Base-by-base conservation (phyloP, 129 eudicot species). In the Lactuca sativa region DNA sequence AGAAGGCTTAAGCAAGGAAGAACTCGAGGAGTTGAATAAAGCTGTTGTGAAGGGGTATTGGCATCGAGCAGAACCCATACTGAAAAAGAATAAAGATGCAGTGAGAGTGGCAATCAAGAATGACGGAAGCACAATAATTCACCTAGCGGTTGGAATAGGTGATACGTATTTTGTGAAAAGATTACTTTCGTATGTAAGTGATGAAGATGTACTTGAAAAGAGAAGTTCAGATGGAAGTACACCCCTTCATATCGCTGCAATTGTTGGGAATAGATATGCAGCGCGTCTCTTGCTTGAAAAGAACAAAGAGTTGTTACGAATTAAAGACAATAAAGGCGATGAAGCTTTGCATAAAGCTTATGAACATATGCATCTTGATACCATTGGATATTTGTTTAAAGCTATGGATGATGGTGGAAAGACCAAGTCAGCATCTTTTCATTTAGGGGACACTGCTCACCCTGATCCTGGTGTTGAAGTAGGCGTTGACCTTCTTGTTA, bases 221-320 rank as follows among this genome's bases (percentile, higher is more conserved):
- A 11, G 32, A 64, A 18, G 15, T 43, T 64, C 56, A 11, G 69
- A 64, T 44, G 69, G 69, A 49, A 31, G 69, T 33, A 63, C 68
- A 36, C 52, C 68, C 2, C 54, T 63, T 3, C 68, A 63, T 33
- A 16, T 63, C 16, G 68, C 68, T 1, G 68, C 68, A 40, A 63
- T 43, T 63, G 68, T 40, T 63, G 68, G 68, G 34, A 63, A 63
- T 53, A 63, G 7, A 43, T 2, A 18, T 37, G 68, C 53, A 4
- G 68, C n/a, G 12, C 15, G 18, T 8, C 68, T 63, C 37, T 36
- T 63, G 52, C 34, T 63, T 40, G 4, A 9, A 12, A 63, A 40
- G 25, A 41, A 47, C 9, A 16, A 17, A 17, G 30, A 18, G 2
- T 41, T 63, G 53, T 4, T 63, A 14, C 13, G 3, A 63, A 40